Percentiles rank a stretch among this genome's conserved stretches.
phyloP scores from a whole-genome alignment of 352 stramenopile genomes.

The Aphanomyces astaci region DNA sequence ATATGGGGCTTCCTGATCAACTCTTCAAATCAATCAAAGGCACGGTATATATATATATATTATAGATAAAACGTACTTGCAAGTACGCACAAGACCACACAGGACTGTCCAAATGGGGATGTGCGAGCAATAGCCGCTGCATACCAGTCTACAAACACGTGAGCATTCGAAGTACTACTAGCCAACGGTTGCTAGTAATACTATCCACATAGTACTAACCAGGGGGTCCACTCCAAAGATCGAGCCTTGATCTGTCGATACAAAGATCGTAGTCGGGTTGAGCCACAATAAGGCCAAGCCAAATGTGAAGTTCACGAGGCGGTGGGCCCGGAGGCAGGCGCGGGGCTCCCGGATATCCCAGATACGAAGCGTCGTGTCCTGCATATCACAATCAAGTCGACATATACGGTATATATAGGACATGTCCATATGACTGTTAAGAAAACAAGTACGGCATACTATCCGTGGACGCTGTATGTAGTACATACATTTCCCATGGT shows the following conservation, averaged over 20 bases:
- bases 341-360: conserved; percentile 78
- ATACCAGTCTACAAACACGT: conserved; percentile 50
- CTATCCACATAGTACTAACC: conserved; percentile 36
- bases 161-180: neutral
- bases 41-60: too few species aligned
- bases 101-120: conserved; percentile 76
- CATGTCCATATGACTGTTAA: too few species aligned
- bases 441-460: too few species aligned
- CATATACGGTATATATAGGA: too few species aligned
- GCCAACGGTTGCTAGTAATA: neutral
- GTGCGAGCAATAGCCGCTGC: conserved; percentile 72
- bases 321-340: conserved; percentile 66
- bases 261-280: conserved; percentile 59
- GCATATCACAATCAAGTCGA: too few species aligned
- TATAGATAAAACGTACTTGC: neutral
- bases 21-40: too few species aligned
- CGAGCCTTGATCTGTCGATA: conserved; percentile 74
- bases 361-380: conserved; percentile 79
- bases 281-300: conserved; percentile 70
- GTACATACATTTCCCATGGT: conserved; percentile 74
- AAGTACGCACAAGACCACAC: conserved; percentile 40
- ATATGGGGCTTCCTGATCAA: too few species aligned
- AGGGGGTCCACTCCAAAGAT: conserved; percentile 72
- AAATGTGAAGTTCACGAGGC: conserved; percentile 68
- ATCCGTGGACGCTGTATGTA: too few species aligned